phyloP scores from a whole-genome alignment of 352 stramenopile species.

The Globisporangium cylindrosporum region DNA sequence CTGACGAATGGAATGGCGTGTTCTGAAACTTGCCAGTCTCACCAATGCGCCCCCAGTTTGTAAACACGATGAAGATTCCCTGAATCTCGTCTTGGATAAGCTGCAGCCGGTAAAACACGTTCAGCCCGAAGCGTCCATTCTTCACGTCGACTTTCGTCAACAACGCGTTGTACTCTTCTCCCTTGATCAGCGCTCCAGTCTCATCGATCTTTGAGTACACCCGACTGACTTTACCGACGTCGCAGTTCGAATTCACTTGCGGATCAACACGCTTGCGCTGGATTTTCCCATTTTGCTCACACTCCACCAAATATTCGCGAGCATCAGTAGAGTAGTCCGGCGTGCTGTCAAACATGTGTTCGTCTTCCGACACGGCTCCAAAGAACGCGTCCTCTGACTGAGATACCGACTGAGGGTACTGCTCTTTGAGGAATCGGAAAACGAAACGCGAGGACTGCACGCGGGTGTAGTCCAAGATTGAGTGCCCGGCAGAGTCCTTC shows the following conservation, averaged over 20 bases:
- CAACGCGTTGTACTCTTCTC: constrained; percentile 49
- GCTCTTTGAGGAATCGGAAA: constrained; percentile 42
- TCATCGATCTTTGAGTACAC: constrained; percentile 35
- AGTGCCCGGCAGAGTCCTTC: constrained; percentile 36
- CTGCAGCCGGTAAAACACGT: constrained; percentile 77
- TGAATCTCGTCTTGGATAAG: constrained; percentile 71
- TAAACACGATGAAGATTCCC: constrained; percentile 70
- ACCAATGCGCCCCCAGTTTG: constrained; percentile 78
- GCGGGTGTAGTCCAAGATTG: constrained; percentile 53
- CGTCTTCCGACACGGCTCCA: constrained; percentile 21
- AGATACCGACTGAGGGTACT: constrained; percentile 28
- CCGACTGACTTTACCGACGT: constrained; percentile 52
- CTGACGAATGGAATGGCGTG: constrained; percentile 54
- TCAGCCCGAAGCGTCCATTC: constrained; percentile 65
- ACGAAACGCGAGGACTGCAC: constrained; percentile 54
- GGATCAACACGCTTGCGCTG: constrained; percentile 37
- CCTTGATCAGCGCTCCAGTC: constrained; percentile 22
- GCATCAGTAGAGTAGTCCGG: constrained; percentile 53
- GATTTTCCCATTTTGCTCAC: constrained; percentile 57
- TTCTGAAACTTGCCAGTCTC: constrained; percentile 78
- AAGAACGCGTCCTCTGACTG: constrained; percentile 31
- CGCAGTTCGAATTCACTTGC: constrained; percentile 50
- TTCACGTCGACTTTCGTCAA: constrained; percentile 78
- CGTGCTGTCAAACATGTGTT: constrained; percentile 24
- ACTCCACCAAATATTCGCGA: constrained; percentile 42